Percentiles rank a stretch among this genome's conserved stretches.
These are phyloP conservation scores for Imleria badia DNA, from an alignment of 768 basidiomycete species.

Conservation along the genomic window DNA sequence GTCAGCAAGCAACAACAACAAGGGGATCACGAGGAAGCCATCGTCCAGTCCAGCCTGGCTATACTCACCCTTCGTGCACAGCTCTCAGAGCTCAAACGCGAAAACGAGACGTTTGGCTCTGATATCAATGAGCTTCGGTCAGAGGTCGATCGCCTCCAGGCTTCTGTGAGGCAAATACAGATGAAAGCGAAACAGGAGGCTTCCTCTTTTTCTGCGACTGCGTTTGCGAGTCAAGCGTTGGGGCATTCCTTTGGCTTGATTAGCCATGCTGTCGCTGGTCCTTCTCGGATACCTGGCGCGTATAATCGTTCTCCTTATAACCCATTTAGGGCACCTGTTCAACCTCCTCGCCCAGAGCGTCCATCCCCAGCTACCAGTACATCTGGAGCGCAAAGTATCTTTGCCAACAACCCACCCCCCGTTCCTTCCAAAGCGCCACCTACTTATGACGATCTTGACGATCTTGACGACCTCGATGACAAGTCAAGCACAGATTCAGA, in stretches of 20 bases:
- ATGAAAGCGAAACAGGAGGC: background rate
- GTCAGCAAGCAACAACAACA: slow-evolving; percentile 31
- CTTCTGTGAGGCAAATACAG: slow-evolving; percentile 13
- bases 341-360: background rate
- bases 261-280: slow-evolving; percentile 25
- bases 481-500: background rate
- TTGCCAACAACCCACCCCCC: slow-evolving; percentile 28
- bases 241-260: slow-evolving; percentile 5
- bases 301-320: background rate
- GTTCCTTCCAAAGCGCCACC: slow-evolving; percentile 11
- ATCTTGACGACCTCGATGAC: slow-evolving; percentile 5
- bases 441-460: slow-evolving; percentile 15
- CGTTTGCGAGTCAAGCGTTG: background rate
- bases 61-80: slow-evolving; percentile 45
- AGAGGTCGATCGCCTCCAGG: slow-evolving; percentile 22
- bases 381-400: slow-evolving; percentile 24
- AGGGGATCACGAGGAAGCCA: slow-evolving; percentile 31
- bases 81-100: slow-evolving; percentile 36
- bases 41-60: slow-evolving; percentile 51
- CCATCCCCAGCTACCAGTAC: background rate
- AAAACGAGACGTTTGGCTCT: slow-evolving; percentile 25
- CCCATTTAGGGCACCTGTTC: background rate
- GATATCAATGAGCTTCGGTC: slow-evolving; percentile 30
- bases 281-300: slow-evolving; percentile 9
- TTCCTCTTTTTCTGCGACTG: background rate